These are phyloP conservation scores for Plasmodium knowlesi DNA, from an alignment of 169 alveolate species.

Conservation along the genomic window DNA sequence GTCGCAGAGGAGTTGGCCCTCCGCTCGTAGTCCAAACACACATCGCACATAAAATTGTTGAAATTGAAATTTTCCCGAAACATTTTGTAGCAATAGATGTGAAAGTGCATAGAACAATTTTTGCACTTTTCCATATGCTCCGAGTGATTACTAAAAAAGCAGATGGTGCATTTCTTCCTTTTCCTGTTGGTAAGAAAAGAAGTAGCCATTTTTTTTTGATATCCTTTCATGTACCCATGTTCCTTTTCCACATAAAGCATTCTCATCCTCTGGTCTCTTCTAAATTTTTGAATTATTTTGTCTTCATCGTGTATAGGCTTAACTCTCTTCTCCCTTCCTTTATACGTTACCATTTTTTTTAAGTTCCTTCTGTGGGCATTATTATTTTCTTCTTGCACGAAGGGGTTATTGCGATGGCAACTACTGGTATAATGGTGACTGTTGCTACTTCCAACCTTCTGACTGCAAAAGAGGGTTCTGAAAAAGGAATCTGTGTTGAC, in stretches of 20 bases:
- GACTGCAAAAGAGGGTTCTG: neutral
- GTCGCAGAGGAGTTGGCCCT: no score
- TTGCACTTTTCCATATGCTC: conserved; percentile 41
- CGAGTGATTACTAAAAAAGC: conserved; percentile 31
- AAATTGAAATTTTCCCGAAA: conserved; percentile 31
- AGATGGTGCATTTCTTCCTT: conserved; percentile 33
- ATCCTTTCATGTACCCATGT: neutral
- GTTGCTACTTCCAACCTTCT: neutral
- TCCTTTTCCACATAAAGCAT: neutral
- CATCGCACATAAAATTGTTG: conserved; percentile 32
- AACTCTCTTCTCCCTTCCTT: neutral
- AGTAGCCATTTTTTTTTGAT: neutral
- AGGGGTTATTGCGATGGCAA: neutral
- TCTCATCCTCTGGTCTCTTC: neutral
- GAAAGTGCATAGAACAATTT: conserved; percentile 39
- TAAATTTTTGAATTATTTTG: neutral
- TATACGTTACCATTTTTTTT: neutral
- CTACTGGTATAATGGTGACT: neutral
- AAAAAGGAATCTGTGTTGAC: neutral
- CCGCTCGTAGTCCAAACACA: conserved; percentile 4
- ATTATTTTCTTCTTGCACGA: neutral
- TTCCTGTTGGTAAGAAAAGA: neutral
- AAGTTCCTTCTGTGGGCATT: neutral
- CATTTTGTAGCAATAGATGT: conserved; percentile 25
- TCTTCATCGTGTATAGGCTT: neutral